Base-by-base conservation (phyloP, 192 early-diverging fungal genomes). In the Backusella circina region DNA sequence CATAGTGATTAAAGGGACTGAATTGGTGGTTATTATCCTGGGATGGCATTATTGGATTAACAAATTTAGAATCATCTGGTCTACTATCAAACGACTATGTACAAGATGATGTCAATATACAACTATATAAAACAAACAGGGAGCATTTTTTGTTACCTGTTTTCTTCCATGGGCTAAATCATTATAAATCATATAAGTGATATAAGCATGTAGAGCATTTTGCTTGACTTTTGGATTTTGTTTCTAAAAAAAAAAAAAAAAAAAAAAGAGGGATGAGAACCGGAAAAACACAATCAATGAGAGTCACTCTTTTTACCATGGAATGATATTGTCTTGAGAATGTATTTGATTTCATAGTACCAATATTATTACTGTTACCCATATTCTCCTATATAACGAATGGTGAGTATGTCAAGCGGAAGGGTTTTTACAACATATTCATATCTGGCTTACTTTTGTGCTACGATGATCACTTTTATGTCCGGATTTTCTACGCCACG, bases 101-200 rank as follows among this genome's bases (percentile, higher is more conserved):
- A 51, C 2, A 50, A 18, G 10, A 61, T 61, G 54, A 61, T 61
- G 54, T 61, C 54, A 61, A 61, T 61, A 26, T 28, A 51, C 21
- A 51, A 7, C n/a, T 21, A 51, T n/a, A n/a, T 21, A 21, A 51
- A 21, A 51, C 21, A 51, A 51, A 21, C n/a, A 21, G 21, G 50
- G 18, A 21, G 50, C 5, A 28, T 12, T 47, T 47, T 28, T 61
- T n/a, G n/a, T n/a, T 23, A 47, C 71, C 44, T 71, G 28, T 33
- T 71, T 71, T 47, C 72, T 71, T 16, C 76, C 72, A 65, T 80
- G 44, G 12, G 37, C 71, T 37, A 76, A 33, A 72, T 85, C 79
- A 38, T 82, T 83, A 67, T 85, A 85, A 35, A 85, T 85, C 84
- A 85, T 84, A 51, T 85, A 86, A 31, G 84, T 77, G 13, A 86